phyloP scores from a whole-genome alignment of 305 asterid genomes.

The Andrographis paniculata region DNA sequence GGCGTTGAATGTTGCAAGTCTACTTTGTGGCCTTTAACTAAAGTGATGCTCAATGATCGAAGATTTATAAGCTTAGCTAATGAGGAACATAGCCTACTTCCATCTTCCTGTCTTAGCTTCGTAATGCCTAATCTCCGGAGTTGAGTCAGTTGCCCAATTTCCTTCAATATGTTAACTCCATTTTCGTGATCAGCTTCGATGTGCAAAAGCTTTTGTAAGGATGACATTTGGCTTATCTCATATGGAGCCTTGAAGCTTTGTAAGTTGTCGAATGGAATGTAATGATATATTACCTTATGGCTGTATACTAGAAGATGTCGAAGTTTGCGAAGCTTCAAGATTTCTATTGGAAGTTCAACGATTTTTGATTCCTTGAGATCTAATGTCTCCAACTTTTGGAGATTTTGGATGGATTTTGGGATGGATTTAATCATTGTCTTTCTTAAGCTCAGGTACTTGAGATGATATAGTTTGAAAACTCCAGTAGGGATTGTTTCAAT shows the following conservation, averaged over 20 bases:
- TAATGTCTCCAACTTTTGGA: constrained; percentile 1
- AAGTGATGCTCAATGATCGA: no score
- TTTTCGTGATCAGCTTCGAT: neutral
- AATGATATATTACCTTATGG: neutral
- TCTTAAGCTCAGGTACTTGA: neutral
- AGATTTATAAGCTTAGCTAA: no score
- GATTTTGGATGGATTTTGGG: constrained; percentile 15
- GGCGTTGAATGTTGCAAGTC: no score
- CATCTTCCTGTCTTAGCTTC: no score
- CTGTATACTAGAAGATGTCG: neutral
- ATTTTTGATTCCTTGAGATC: constrained; percentile 18
- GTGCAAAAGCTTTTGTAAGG: constrained; percentile 11
- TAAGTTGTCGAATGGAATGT: neutral
- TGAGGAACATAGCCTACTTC: no score
- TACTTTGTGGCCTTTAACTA: no score
- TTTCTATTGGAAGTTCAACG: constrained; percentile 3
- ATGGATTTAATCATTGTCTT: neutral
- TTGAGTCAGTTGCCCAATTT: constrained; percentile 24
- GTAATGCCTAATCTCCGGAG: constrained; percentile 15
- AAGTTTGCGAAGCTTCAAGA: constrained; percentile 14
- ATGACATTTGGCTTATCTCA: constrained; percentile 14
- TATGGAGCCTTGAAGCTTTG: constrained; percentile 19
- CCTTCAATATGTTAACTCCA: constrained; percentile 1
- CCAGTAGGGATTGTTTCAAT: constrained; percentile 10
- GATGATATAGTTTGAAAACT: neutral